Percentiles rank a stretch among this genome's conserved stretches.
Conservation (phyloP, 208 protist species). For the Strigomonas oncopelti region DNA sequence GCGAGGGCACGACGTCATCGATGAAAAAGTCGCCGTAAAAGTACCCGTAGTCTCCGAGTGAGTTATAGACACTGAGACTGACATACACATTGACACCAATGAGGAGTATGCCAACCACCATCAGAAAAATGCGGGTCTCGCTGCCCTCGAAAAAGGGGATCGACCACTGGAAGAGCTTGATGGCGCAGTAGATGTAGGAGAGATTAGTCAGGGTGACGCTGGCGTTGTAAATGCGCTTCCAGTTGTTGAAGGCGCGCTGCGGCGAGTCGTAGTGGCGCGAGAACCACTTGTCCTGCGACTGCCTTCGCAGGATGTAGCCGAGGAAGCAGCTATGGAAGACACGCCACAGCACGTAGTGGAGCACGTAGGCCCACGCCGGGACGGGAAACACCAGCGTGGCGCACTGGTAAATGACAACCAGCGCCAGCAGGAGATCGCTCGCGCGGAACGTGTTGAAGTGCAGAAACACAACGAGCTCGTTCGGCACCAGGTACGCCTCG, state of each 20-base stretch:
- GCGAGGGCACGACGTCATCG: conserved; percentile 50
- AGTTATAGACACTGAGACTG: conserved; percentile 73
- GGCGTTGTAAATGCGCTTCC: conserved; percentile 87
- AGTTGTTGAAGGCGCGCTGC: conserved; percentile 84
- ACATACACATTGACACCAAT: conserved; percentile 85
- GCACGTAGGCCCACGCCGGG: conserved; percentile 36
- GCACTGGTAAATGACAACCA: conserved; percentile 64
- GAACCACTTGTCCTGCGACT: conserved; percentile 76
- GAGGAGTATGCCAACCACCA: conserved; percentile 53
- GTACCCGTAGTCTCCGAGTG: conserved; percentile 89
- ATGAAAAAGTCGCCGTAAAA: conserved; percentile 93
- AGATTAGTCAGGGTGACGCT: conserved; percentile 64
- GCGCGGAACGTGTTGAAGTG: conserved; percentile 78
- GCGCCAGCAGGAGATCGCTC: conserved; percentile 72
- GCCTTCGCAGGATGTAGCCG: conserved; percentile 65
- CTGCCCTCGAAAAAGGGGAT: conserved; percentile 29
- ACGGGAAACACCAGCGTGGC: conserved; percentile 49
- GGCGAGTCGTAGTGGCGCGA: conserved; percentile 61
- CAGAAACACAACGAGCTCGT: conserved; percentile 72
- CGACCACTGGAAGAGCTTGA: conserved; percentile 44
- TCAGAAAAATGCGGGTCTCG: conserved; percentile 39
- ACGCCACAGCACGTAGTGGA: conserved; percentile 81
- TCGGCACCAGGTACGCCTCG: conserved; percentile 39
- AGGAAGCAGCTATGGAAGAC: conserved; percentile 73
- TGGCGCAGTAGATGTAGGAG: conserved; percentile 40